A percentile compares a stretch with the other conserved stretches of the same genome.
phyloP scores from a whole-genome alignment of 495 filamentous ascomycete genomes.

The Aspergillus sclerotioniger region DNA sequence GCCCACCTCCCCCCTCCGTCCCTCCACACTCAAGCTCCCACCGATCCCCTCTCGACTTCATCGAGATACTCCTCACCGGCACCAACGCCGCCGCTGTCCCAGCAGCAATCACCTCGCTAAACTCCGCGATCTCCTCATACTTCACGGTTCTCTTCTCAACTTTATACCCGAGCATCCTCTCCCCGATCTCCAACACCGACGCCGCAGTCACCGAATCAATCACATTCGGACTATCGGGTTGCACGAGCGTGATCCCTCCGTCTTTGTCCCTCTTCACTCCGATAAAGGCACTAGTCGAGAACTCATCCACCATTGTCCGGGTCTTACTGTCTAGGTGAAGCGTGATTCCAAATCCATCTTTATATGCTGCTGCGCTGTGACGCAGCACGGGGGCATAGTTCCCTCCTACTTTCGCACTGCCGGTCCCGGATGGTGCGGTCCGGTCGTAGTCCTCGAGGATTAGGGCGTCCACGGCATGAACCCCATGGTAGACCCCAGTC shows the following conservation, averaged over 20 bases:
- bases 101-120: slow-evolving; percentile 85
- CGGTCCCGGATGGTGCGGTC: slow-evolving; percentile 53
- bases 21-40: slow-evolving; percentile 61
- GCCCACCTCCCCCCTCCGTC: slow-evolving; percentile 69
- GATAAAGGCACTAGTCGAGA: slow-evolving; percentile 83
- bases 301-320: slow-evolving; percentile 81
- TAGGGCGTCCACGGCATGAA: slow-evolving; percentile 73
- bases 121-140: slow-evolving; percentile 73
- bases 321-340: slow-evolving; percentile 81
- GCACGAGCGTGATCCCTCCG: slow-evolving; percentile 64
- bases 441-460: slow-evolving; percentile 68
- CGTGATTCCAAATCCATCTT: slow-evolving; percentile 79
- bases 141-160: slow-evolving; percentile 66
- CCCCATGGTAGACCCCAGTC: slow-evolving; percentile 86
- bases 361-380: slow-evolving; percentile 71
- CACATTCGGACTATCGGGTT: slow-evolving; percentile 75
- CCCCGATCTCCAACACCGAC: slow-evolving; percentile 66
- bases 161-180: slow-evolving; percentile 60
- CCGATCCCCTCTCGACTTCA: slow-evolving; percentile 61
- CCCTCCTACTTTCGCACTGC: slow-evolving; percentile 55
- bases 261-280: slow-evolving; percentile 59
- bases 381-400: slow-evolving; percentile 71
- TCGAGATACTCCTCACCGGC: slow-evolving; percentile 83
- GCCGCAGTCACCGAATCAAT: slow-evolving; percentile 81
- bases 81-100: slow-evolving; percentile 92